Percentiles rank a stretch among this genome's conserved stretches.
phyloP scores from a whole-genome alignment of 495 filamentous ascomycete genomes.

The Chaetomium cochliodes region DNA sequence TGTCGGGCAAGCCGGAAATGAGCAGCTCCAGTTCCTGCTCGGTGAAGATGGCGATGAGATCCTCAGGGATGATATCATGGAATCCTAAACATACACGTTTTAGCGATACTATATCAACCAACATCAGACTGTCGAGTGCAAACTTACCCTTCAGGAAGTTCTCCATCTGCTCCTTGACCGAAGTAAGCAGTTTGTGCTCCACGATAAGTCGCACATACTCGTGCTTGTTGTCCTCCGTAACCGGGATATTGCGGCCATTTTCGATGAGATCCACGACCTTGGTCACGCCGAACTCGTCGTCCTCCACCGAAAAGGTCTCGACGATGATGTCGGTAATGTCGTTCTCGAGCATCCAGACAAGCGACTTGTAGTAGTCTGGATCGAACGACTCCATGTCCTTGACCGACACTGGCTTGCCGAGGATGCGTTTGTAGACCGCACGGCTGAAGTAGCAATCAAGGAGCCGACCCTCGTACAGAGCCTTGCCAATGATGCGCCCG shows the following conservation, averaged over 20 bases:
- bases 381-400: conserved; percentile 99
- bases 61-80: conserved; percentile 94
- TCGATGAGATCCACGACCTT: conserved; percentile 83
- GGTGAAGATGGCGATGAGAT: conserved; percentile 96
- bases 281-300: conserved; percentile 86
- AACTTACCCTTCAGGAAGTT: conserved; percentile 84
- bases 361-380: conserved; percentile 98
- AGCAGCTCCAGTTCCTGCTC: conserved; percentile 96
- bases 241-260: conserved; percentile 85
- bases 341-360: conserved; percentile 97
- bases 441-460: conserved; percentile 98
- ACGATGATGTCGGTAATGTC: conserved; percentile 98
- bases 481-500: conserved; percentile 96
- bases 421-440: conserved; percentile 95
- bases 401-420: conserved; percentile 90
- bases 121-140: neutral
- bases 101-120: conserved; percentile 21
- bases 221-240: conserved; percentile 98
- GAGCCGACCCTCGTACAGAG: conserved; percentile 91
- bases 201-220: conserved; percentile 92
- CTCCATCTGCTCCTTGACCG: conserved; percentile 91
- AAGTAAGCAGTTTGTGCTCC: conserved; percentile 87
- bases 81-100: conserved; percentile 59
- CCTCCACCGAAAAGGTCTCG: conserved; percentile 94
- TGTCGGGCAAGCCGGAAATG: conserved; percentile 95